Evolutionary conservation across 768 basidiomycete genomes (phyloP).

Genomic region (Pleurotus citrinopileatus): DNA sequence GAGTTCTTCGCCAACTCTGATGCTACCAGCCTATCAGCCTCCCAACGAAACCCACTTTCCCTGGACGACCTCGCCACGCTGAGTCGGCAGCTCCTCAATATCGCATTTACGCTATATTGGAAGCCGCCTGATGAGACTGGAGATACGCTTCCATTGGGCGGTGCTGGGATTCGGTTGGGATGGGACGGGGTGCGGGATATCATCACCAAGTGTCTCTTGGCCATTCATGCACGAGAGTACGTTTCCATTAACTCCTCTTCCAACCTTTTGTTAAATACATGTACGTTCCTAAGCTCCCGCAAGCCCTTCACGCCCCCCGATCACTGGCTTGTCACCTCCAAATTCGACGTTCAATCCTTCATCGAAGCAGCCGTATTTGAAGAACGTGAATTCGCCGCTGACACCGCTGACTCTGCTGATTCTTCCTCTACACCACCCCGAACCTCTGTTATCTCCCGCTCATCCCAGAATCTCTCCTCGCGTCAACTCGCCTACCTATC

Average conservation of each 20-base stretch:
- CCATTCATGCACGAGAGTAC: conserved; percentile 88
- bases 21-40: conserved; percentile 18
- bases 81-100: conserved; percentile 75
- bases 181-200: conserved; percentile 76
- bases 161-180: conserved; percentile 34
- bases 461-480: conserved; percentile 41
- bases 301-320: conserved; percentile 77
- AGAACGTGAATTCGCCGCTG: conserved; percentile 49
- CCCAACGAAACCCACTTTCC: conserved; percentile 69
- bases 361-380: conserved; percentile 87
- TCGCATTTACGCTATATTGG: conserved; percentile 73
- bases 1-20: conserved; percentile 75
- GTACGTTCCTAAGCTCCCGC: conserved; percentile 70
- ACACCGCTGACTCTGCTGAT: conserved; percentile 8
- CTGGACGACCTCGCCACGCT: conserved; percentile 80
- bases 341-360: conserved; percentile 55
- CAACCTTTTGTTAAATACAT: conserved; percentile 11
- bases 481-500: conserved; percentile 74
- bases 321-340: conserved; percentile 75
- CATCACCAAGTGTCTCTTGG: conserved; percentile 74
- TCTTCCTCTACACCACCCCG: neutral
- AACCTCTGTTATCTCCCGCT: too few relatives aligned
- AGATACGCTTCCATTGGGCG: conserved; percentile 19
- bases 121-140: conserved; percentile 33
- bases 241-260: conserved; percentile 22